A percentile compares a stretch with the other conserved stretches of the same genome.
Evolutionary conservation across 2,329 filamentous ascomycete species (phyloP).

Genomic region (Xylariaceae sp.): DNA sequence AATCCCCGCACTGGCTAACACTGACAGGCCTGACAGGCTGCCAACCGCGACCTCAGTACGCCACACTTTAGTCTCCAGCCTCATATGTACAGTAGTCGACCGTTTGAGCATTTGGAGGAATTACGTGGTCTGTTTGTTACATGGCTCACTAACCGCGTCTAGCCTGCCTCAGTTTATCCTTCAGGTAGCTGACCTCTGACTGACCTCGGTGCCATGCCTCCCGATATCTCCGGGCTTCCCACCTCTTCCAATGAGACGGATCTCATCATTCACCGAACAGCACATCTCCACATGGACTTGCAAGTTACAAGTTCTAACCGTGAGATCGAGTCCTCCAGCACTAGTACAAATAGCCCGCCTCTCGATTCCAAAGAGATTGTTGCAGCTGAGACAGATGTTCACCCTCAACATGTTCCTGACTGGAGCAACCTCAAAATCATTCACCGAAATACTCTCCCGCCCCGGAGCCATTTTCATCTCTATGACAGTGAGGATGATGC

Average conservation of each 20-base stretch:
- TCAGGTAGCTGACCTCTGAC: not conserved
- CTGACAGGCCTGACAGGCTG: no score
- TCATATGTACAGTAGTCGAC: not conserved
- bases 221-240: not conserved
- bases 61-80: not conserved
- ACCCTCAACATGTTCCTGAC: slow-evolving; percentile 49
- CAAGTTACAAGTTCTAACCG: slow-evolving; percentile 10
- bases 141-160: not conserved
- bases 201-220: slow-evolving; percentile 7
- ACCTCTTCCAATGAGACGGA: not conserved
- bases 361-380: not conserved
- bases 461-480: slow-evolving; percentile 59
- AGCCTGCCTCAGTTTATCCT: not conserved
- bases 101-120: no score
- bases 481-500: slow-evolving; percentile 54
- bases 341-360: not conserved
- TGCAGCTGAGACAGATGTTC: slow-evolving; percentile 20
- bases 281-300: slow-evolving; percentile 30
- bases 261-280: slow-evolving; percentile 20
- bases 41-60: not conserved
- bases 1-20: not conserved
- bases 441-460: slow-evolving; percentile 61
- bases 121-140: no score
- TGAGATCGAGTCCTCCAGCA: not conserved
- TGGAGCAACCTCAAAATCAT: slow-evolving; percentile 64